Evolutionary conservation across 1,139 yeast species (phyloP).

Genomic region (Pichia sp.): DNA sequence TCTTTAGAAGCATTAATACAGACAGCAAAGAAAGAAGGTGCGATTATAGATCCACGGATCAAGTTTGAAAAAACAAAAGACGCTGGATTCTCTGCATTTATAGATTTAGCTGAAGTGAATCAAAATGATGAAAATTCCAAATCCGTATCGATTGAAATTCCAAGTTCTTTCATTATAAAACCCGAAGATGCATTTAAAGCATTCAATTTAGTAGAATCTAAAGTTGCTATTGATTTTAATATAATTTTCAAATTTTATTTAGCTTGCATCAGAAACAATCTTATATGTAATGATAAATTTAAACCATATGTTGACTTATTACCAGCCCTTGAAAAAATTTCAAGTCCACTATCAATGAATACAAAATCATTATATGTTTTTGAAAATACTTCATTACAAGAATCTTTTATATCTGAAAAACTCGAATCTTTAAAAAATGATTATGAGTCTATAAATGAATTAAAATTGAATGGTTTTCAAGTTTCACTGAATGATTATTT

Average conservation of each 20-base stretch:
- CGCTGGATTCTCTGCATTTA: slow-evolving; percentile 17
- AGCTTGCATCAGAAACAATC: slow-evolving; percentile 8
- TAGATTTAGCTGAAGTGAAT: background rate
- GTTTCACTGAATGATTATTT: slow-evolving; percentile 55
- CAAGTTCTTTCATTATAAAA: slow-evolving; percentile 19
- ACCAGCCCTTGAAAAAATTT: slow-evolving; percentile 45
- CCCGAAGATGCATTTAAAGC: slow-evolving; percentile 20
- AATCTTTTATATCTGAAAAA: slow-evolving; percentile 14
- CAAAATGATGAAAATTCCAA: background rate
- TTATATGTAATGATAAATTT: slow-evolving; percentile 15
- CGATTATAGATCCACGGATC: slow-evolving; percentile 17
- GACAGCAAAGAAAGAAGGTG: slow-evolving; percentile 17
- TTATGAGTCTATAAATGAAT: slow-evolving; percentile 3
- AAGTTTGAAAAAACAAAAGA: slow-evolving; percentile 13
- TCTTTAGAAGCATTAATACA: slow-evolving; percentile 14
- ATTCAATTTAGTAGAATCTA: slow-evolving; percentile 3
- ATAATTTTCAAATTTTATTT: slow-evolving; percentile 20
- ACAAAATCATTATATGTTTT: slow-evolving; percentile 42
- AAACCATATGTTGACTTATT: slow-evolving; percentile 52
- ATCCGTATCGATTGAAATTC: slow-evolving; percentile 12
- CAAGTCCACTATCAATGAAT: slow-evolving; percentile 61
- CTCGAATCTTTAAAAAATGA: slow-evolving; percentile 14
- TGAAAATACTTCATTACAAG: slow-evolving; percentile 49
- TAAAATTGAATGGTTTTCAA: slow-evolving; percentile 33
- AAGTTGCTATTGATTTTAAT: slow-evolving; percentile 7